Evolutionary conservation across 305 asterid genomes (phyloP).

Genomic region (Plantago coronopus): DNA sequence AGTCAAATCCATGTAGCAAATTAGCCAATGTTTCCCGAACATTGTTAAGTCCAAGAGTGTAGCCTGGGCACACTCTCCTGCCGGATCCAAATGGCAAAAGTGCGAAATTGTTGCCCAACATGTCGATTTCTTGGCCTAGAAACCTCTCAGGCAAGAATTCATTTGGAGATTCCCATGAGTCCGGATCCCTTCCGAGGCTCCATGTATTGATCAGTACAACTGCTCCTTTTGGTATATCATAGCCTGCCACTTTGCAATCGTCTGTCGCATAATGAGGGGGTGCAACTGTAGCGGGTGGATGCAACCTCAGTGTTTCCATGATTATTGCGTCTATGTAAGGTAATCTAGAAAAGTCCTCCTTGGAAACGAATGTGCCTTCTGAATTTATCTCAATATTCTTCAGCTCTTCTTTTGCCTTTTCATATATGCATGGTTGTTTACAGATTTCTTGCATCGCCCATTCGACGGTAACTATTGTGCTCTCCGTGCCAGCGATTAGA

Average conservation of each 20-base stretch:
- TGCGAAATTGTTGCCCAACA: constrained; percentile 28
- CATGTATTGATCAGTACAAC: constrained; percentile 23
- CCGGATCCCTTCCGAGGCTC: constrained; percentile 29
- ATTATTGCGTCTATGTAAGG: constrained; percentile 30
- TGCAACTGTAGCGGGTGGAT: constrained; percentile 26
- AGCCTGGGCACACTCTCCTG: constrained; percentile 34
- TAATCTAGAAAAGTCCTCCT: constrained; percentile 22
- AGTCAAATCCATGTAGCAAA: constrained; percentile 35
- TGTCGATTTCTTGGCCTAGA: constrained; percentile 21
- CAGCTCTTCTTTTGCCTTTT: constrained; percentile 35
- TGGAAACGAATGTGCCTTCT: too few relatives aligned
- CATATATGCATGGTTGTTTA: constrained; percentile 21
- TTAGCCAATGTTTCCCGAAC: constrained; percentile 30
- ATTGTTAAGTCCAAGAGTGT: constrained; percentile 25
- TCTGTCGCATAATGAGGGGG: constrained; percentile 28
- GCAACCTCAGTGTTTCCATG: constrained; percentile 33
- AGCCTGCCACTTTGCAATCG: constrained; percentile 32
- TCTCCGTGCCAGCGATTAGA: constrained; percentile 33
- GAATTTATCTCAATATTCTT: too few relatives aligned
- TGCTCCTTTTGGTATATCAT: constrained; percentile 29
- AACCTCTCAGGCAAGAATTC: constrained; percentile 37
- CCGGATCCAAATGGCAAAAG: constrained; percentile 41
- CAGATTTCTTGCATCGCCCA: constrained; percentile 34
- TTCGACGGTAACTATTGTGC: constrained; percentile 18
- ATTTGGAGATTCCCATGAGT: constrained; percentile 27